Conservation (phyloP, 352 stramenopile genomes). For the Pythium coloratum region DNA sequence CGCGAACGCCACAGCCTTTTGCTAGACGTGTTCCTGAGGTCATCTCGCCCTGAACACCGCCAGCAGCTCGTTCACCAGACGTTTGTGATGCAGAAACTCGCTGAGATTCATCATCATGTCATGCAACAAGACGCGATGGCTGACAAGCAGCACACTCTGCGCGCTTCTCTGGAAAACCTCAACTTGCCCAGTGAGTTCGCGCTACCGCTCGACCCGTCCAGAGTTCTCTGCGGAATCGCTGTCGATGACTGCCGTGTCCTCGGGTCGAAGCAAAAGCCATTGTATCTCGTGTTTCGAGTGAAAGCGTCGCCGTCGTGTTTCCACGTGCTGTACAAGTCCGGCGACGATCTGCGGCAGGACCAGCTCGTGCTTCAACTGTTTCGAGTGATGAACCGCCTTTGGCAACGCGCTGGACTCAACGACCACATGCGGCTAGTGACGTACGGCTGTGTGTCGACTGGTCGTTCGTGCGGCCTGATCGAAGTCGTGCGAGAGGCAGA, state of each 20-base stretch:
- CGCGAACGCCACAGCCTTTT: conserved; percentile 22
- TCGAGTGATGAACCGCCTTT: conserved; percentile 62
- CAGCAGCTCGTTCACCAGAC: conserved; percentile 13
- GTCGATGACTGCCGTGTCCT: conserved; percentile 22
- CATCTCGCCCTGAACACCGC: neutral
- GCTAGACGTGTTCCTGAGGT: conserved; percentile 18
- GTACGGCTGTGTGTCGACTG: conserved; percentile 59
- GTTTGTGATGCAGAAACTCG: conserved; percentile 14
- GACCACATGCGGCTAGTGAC: conserved; percentile 47
- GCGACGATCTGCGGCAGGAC: conserved; percentile 84
- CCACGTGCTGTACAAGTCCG: conserved; percentile 67
- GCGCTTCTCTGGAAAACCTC: conserved; percentile 6
- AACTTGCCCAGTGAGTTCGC: conserved; percentile 25
- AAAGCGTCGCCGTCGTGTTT: conserved; percentile 27
- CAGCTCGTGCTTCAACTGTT: conserved; percentile 71
- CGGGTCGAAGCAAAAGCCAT: conserved; percentile 30
- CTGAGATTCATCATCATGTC: conserved; percentile 20
- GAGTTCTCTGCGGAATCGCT: conserved; percentile 10
- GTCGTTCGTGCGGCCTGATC: conserved; percentile 48
- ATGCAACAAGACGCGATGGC: conserved; percentile 10
- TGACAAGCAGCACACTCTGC: conserved; percentile 24
- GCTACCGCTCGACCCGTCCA: conserved; percentile 25
- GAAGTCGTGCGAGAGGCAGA: conserved; percentile 55
- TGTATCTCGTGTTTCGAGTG: conserved; percentile 32
- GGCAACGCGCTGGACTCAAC: conserved; percentile 29